These are phyloP conservation scores for Microbotryum saponariae DNA, from an alignment of 1,284 basidiomycete genomes.

Conservation along the genomic window DNA sequence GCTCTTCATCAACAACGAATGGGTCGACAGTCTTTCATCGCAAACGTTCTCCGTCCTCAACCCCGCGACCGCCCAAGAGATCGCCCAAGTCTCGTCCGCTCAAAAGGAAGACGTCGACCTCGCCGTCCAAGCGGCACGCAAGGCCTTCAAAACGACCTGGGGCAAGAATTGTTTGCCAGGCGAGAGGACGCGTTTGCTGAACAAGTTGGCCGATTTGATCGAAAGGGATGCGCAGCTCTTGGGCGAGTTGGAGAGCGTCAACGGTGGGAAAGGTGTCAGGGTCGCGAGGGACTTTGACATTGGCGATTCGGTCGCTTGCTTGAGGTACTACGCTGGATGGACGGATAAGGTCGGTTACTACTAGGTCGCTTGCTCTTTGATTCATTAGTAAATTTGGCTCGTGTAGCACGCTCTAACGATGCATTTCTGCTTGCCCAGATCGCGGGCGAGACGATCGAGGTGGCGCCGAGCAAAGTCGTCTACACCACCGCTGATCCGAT, in stretches of 20 bases:
- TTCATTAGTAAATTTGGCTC: too few species aligned
- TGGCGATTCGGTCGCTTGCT: constrained; percentile 16
- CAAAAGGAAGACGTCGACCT: constrained; percentile 20
- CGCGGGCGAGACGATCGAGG: constrained; percentile 27
- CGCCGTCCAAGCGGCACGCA: constrained; percentile 25
- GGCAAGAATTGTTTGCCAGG: constrained; percentile 10
- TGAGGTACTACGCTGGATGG: constrained; percentile 28
- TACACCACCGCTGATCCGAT: constrained; percentile 27
- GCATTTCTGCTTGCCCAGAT: background rate
- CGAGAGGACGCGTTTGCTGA: constrained; percentile 16
- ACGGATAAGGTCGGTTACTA: constrained; percentile 15
- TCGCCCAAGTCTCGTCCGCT: constrained; percentile 16
- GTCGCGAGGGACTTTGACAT: constrained; percentile 27
- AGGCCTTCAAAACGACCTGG: constrained; percentile 31
- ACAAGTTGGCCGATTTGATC: constrained; percentile 29
- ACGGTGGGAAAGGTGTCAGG: constrained; percentile 26
- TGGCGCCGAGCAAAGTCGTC: constrained; percentile 17
- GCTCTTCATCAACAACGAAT: constrained; percentile 25
- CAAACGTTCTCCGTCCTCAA: constrained; percentile 21
- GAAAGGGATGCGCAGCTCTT: constrained; percentile 25
- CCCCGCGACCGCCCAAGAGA: constrained; percentile 19
- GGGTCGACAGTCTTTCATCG: constrained; percentile 4
- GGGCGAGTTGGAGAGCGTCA: constrained; percentile 23
- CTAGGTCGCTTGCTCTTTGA: too few species aligned
- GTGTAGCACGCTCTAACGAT: too few species aligned